phyloP scores from a whole-genome alignment of 768 basidiomycete genomes.

The Calocybe indica region DNA sequence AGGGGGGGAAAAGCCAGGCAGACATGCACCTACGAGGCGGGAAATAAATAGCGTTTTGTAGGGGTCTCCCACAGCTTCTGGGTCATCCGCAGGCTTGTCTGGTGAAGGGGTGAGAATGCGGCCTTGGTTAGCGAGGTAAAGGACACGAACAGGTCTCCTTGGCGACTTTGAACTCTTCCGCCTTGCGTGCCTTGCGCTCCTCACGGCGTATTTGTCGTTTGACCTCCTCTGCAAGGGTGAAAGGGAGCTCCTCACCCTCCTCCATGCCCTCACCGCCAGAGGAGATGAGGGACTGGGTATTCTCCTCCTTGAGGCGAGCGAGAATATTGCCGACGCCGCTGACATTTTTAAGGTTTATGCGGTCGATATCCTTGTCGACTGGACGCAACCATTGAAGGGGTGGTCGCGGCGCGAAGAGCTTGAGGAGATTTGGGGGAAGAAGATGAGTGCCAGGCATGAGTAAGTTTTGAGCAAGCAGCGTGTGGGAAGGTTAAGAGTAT shows the following conservation, averaged over 20 bases:
- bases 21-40: constrained; percentile 53
- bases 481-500: constrained; percentile 2
- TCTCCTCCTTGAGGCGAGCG: constrained; percentile 67
- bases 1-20: constrained; percentile 10
- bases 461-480: constrained; percentile 1
- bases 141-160: constrained; percentile 73
- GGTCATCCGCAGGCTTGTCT: constrained; percentile 93
- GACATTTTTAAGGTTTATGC: constrained; percentile 63
- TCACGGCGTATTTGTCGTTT: constrained; percentile 75
- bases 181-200: constrained; percentile 69
- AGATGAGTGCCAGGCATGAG: constrained; percentile 74
- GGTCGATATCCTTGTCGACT: constrained; percentile 77
- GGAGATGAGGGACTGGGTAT: constrained; percentile 58
- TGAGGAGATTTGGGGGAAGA: constrained; percentile 92
- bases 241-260: constrained; percentile 78
- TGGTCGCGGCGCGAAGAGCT: constrained; percentile 92
- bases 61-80: constrained; percentile 90
- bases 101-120: constrained; percentile 8
- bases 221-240: constrained; percentile 78
- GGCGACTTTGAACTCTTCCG: constrained; percentile 71
- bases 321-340: constrained; percentile 75
- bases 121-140: neutral
- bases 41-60: constrained; percentile 98
- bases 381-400: constrained; percentile 85
- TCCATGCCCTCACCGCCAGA: constrained; percentile 69